These are phyloP conservation scores for Sanghuangporus baumii DNA, from an alignment of 1,284 basidiomycete species.

Conservation along the genomic window DNA sequence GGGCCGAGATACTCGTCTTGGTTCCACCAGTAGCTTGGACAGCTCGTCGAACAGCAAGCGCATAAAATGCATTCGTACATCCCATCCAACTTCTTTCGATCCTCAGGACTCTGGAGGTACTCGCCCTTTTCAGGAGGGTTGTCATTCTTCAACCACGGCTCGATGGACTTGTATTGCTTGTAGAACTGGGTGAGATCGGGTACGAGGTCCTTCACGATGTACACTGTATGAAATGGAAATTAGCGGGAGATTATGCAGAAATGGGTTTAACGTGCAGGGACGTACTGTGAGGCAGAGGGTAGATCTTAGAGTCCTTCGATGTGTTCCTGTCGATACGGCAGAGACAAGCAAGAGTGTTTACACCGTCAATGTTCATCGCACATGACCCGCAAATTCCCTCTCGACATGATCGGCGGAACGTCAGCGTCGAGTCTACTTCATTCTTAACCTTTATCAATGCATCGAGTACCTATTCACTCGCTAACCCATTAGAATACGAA, in stretches of 20 bases:
- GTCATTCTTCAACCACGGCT: constrained; percentile 92
- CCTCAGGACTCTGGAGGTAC: constrained; percentile 86
- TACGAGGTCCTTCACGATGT: constrained; percentile 98
- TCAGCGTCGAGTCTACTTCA: constrained; percentile 93
- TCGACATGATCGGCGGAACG: constrained; percentile 94
- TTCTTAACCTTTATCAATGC: constrained; percentile 99
- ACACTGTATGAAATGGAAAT: constrained; percentile 60
- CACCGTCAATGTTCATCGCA: constrained; percentile 98
- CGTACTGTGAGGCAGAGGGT: constrained; percentile 97
- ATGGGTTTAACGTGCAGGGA: constrained; percentile 21
- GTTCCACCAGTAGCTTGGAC: constrained; percentile 99
- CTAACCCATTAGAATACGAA: background rate
- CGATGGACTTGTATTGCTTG: constrained; percentile 99
- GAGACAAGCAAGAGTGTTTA: constrained; percentile 96
- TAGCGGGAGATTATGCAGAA: background rate
- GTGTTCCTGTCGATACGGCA: constrained; percentile 87
- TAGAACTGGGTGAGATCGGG: constrained; percentile 89
- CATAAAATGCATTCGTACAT: constrained; percentile 96
- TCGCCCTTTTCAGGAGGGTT: constrained; percentile 80
- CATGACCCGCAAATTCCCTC: constrained; percentile 99
- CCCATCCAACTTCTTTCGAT: constrained; percentile 94
- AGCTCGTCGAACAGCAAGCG: constrained; percentile 95
- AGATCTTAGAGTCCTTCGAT: constrained; percentile 82
- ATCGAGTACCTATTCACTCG: constrained; percentile 62
- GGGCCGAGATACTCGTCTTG: constrained; percentile 98